phyloP scores from a whole-genome alignment of 306 rosid species.

The Potentilla sterilis region DNA sequence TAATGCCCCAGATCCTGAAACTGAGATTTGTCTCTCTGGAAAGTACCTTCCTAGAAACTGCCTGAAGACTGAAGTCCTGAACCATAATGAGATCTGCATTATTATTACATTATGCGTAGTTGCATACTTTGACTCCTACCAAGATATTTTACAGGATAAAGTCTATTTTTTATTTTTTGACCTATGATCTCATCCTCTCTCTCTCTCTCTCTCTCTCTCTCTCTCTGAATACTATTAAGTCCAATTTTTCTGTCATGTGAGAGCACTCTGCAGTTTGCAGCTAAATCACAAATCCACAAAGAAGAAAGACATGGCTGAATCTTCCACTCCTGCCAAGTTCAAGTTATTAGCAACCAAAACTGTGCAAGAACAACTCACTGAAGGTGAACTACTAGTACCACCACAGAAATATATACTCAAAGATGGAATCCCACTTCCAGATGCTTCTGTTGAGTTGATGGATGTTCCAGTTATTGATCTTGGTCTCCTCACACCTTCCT shows the following conservation, averaged over 20 bases:
- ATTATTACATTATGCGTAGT: background rate
- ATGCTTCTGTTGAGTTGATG: constrained; percentile 25
- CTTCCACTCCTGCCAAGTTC: background rate
- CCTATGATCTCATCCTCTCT: background rate
- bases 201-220: background rate
- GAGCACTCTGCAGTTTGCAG: background rate
- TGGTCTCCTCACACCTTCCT: constrained; percentile 16
- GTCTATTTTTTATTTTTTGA: background rate
- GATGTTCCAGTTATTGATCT: constrained; percentile 35
- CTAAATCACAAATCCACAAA: background rate
- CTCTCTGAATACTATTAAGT: background rate
- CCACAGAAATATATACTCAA: constrained; percentile 34
- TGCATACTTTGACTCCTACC: background rate
- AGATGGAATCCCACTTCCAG: constrained; percentile 24
- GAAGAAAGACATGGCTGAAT: constrained; percentile 1
- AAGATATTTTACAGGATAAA: background rate
- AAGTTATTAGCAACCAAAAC: background rate
- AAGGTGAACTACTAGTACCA: constrained; percentile 23
- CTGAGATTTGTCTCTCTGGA: background rate
- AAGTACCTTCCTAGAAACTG: background rate
- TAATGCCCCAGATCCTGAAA: background rate
- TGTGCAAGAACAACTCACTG: constrained; percentile 29
- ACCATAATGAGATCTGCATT: background rate
- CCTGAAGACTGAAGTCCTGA: too few species aligned
- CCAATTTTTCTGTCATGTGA: background rate